phyloP scores from a whole-genome alignment of 2,329 filamentous ascomycete genomes.

The Capronia coronata region DNA sequence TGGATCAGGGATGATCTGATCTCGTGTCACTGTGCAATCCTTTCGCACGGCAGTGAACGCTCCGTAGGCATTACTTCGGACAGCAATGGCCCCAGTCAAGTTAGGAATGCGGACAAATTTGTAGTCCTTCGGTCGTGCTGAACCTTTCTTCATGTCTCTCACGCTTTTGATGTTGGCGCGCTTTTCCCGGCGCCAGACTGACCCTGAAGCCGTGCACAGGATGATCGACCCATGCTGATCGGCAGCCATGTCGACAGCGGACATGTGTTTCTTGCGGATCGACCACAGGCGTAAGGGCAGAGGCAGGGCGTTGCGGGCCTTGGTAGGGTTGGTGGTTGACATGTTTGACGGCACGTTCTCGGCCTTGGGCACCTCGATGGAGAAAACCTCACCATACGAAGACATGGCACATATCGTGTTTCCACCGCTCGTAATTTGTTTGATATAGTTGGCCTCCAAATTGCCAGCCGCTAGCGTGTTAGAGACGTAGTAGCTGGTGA shows the following conservation, averaged over 20 bases:
- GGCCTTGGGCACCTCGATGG: slow-evolving; percentile 65
- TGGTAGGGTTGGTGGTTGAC: slow-evolving; percentile 87
- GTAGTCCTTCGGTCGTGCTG: slow-evolving; percentile 73
- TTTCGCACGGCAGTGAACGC: slow-evolving; percentile 82
- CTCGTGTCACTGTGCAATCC: slow-evolving; percentile 73
- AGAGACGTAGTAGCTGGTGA: slow-evolving; percentile 60
- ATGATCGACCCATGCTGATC: slow-evolving; percentile 93
- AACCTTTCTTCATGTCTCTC: slow-evolving; percentile 36
- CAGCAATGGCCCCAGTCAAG: slow-evolving; percentile 74
- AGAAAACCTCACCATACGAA: slow-evolving; percentile 78
- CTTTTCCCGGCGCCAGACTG: slow-evolving; percentile 84
- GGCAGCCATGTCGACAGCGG: slow-evolving; percentile 77
- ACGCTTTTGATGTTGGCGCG: slow-evolving; percentile 66
- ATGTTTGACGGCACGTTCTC: slow-evolving; percentile 55
- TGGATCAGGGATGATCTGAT: slow-evolving; percentile 60
- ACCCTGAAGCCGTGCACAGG: slow-evolving; percentile 83
- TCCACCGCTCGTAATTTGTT: slow-evolving; percentile 72
- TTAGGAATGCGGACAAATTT: slow-evolving; percentile 90
- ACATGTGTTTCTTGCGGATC: slow-evolving; percentile 74
- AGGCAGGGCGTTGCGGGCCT: slow-evolving; percentile 77
- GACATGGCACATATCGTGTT: slow-evolving; percentile 89
- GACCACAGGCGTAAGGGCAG: slow-evolving; percentile 79
- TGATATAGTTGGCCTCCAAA: slow-evolving; percentile 59
- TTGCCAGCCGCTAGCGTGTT: slow-evolving; percentile 61
- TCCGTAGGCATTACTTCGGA: slow-evolving; percentile 82